Conservation (phyloP, 1,284 basidiomycete genomes). For the Afroboletus lepidellus region DNA sequence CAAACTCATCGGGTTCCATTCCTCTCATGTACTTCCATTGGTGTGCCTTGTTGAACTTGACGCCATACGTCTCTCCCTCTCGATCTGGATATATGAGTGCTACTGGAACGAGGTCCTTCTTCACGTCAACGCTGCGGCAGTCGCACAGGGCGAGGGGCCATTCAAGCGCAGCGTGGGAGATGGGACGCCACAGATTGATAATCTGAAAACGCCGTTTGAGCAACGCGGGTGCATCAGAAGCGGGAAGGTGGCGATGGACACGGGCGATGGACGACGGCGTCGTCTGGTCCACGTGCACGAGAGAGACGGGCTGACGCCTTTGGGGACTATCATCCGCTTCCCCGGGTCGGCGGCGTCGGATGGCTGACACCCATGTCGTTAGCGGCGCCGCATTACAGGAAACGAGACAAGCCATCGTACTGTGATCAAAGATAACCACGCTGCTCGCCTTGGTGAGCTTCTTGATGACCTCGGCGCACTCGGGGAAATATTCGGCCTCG, state of each 20-base stretch:
- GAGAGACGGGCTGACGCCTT: constrained; percentile 49
- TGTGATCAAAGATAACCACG: constrained; percentile 57
- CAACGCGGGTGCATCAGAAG: constrained; percentile 40
- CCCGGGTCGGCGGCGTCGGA: constrained; percentile 45
- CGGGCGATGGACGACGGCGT: constrained; percentile 44
- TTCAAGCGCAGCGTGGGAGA: constrained; percentile 45
- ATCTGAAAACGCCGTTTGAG: constrained; percentile 48
- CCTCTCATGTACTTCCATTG: constrained; percentile 31
- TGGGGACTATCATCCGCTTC: constrained; percentile 39
- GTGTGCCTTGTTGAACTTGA: constrained; percentile 23
- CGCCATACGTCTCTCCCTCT: constrained; percentile 19
- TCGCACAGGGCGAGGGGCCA: constrained; percentile 51
- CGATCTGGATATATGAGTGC: constrained; percentile 25
- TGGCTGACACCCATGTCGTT: constrained; percentile 18
- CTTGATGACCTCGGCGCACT: constrained; percentile 50
- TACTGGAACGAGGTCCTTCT: constrained; percentile 38
- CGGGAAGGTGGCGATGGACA: constrained; percentile 53
- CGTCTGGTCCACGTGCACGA: constrained; percentile 57
- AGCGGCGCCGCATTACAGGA: not conserved
- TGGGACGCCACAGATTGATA: constrained; percentile 56
- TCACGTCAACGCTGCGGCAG: constrained; percentile 42
- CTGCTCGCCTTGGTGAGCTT: constrained; percentile 52
- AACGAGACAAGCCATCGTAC: constrained; percentile 27
- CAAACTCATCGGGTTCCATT: constrained; percentile 45
- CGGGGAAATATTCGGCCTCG: constrained; percentile 48